These are phyloP conservation scores for Austroboletus novae-zelandiae DNA, from an alignment of 1,284 basidiomycete genomes.

Conservation along the genomic window DNA sequence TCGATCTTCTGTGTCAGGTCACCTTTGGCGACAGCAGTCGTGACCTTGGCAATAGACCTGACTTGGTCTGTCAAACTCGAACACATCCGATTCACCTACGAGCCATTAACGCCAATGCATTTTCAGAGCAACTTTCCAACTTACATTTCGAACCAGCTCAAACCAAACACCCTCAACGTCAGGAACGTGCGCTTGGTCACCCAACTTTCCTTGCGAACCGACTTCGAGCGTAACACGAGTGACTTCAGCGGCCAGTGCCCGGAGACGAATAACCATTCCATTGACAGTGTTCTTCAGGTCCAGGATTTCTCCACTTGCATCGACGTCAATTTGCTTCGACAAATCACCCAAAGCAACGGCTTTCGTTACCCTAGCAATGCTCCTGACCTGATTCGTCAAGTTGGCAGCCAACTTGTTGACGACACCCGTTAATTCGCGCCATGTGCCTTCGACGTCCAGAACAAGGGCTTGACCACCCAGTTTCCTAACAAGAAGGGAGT, in stretches of 20 bases:
- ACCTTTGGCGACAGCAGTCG: constrained; percentile 88
- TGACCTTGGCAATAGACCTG: constrained; percentile 87
- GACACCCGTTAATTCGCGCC: constrained; percentile 86
- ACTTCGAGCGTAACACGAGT: constrained; percentile 95
- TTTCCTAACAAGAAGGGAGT: constrained; percentile 50
- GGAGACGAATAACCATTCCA: constrained; percentile 91
- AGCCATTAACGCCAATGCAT: constrained; percentile 3
- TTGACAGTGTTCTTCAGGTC: constrained; percentile 99
- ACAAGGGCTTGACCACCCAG: constrained; percentile 92
- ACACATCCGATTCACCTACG: constrained; percentile 90
- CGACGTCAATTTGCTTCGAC: constrained; percentile 94
- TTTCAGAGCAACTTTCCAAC: constrained; percentile 23
- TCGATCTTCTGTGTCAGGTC: constrained; percentile 89
- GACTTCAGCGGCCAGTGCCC: constrained; percentile 92
- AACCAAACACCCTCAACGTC: constrained; percentile 97
- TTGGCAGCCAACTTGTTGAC: constrained; percentile 95
- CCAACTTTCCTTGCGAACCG: constrained; percentile 87
- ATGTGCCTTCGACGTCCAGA: constrained; percentile 90
- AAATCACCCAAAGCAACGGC: constrained; percentile 96
- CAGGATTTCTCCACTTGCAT: constrained; percentile 94
- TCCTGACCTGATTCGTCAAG: constrained; percentile 92
- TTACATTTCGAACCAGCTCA: constrained; percentile 84
- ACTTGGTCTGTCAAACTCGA: constrained; percentile 93
- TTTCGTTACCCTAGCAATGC: constrained; percentile 94
- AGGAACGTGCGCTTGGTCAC: constrained; percentile 88